Conservation (phyloP, 805 yeast genomes). For the Lachancea cidri region DNA sequence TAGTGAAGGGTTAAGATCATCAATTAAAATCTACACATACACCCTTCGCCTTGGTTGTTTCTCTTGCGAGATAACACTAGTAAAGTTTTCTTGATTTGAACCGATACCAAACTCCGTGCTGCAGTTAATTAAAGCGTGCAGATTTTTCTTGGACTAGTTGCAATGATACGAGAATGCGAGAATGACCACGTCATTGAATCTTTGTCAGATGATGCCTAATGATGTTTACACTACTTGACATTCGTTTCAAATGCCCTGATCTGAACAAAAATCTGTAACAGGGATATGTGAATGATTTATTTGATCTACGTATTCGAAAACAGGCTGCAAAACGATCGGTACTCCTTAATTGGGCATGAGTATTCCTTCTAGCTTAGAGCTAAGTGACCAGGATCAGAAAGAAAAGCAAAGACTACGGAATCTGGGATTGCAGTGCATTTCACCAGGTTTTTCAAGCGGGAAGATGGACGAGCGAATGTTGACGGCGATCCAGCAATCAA, state of each 20-base stretch:
- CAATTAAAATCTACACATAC: too few relatives aligned
- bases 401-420: slow-evolving; percentile 8
- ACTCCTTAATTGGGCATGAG: neutral
- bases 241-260: neutral
- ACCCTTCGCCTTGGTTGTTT: too few relatives aligned
- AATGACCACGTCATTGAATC: too few relatives aligned
- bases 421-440: slow-evolving; percentile 24
- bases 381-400: slow-evolving; percentile 3
- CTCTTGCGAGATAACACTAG: too few relatives aligned
- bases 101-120: too few relatives aligned
- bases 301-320: neutral
- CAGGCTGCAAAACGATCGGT: neutral
- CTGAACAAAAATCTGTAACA: neutral
- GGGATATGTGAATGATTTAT: neutral
- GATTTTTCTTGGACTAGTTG: too few relatives aligned
- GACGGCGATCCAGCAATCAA: slow-evolving; percentile 21
- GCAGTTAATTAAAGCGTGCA: too few relatives aligned
- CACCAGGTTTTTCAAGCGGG: slow-evolving; percentile 25
- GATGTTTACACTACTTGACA: neutral
- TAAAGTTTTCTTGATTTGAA: too few relatives aligned
- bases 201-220: neutral
- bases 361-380: neutral
- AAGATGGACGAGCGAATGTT: slow-evolving; percentile 23
- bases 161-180: too few relatives aligned
- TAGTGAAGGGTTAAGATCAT: too few relatives aligned